Percentiles rank a stretch among this genome's conserved stretches.
Conservation (phyloP, 2,329 filamentous ascomycete species). For the Simplicillium aogashimaense region DNA sequence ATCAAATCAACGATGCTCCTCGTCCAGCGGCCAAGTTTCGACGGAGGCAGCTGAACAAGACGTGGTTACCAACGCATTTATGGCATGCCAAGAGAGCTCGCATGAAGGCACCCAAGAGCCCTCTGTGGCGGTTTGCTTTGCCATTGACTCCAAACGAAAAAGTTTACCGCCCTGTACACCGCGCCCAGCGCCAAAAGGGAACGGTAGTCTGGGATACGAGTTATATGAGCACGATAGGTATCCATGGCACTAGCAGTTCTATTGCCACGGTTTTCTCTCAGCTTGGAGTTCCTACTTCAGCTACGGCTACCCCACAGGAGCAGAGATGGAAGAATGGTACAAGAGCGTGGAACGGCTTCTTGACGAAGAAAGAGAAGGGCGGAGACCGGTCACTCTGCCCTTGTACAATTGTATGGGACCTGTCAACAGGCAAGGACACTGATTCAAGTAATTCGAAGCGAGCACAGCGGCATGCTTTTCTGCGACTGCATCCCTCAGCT, state of each 20-base stretch:
- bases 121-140: slow-evolving; percentile 84
- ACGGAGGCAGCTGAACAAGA: slow-evolving; percentile 79
- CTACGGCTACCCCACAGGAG: slow-evolving; percentile 53
- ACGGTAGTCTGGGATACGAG: slow-evolving; percentile 88
- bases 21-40: slow-evolving; percentile 58
- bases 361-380: slow-evolving; percentile 45
- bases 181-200: slow-evolving; percentile 64
- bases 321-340: slow-evolving; percentile 57
- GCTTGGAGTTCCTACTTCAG: slow-evolving; percentile 51
- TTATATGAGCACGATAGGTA: slow-evolving; percentile 77
- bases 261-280: slow-evolving; percentile 57
- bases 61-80: slow-evolving; percentile 88
- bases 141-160: slow-evolving; percentile 83
- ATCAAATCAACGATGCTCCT: slow-evolving; percentile 52
- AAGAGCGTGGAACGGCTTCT: slow-evolving; percentile 36
- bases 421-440: slow-evolving; percentile 19
- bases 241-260: slow-evolving; percentile 57
- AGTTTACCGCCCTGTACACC: slow-evolving; percentile 78
- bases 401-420: slow-evolving; percentile 67
- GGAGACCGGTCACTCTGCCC: slow-evolving; percentile 55
- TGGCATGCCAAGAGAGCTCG: slow-evolving; percentile 88
- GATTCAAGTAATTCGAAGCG: slow-evolving; percentile 11
- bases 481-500: slow-evolving; percentile 75
- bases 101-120: slow-evolving; percentile 70
- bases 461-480: slow-evolving; percentile 40